These are phyloP conservation scores for Agrocybe pediades DNA, from an alignment of 768 basidiomycete genomes.

Conservation along the genomic window DNA sequence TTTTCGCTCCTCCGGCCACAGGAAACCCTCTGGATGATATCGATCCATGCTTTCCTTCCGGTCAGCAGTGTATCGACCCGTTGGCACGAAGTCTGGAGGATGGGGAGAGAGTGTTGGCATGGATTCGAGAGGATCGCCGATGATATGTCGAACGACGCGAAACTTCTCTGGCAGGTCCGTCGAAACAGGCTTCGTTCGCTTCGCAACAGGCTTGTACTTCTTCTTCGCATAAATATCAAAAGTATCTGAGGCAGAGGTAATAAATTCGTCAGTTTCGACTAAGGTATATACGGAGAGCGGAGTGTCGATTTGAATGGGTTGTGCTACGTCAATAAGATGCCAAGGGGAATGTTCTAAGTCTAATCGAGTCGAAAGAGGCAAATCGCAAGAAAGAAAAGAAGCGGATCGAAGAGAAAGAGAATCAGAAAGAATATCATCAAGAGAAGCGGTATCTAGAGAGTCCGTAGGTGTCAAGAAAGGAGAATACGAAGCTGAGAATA, in stretches of 20 bases:
- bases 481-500: background rate
- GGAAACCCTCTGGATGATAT: conserved; percentile 22
- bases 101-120: conserved; percentile 6
- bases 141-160: conserved; percentile 5
- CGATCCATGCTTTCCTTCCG: conserved; percentile 1
- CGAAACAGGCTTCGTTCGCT: conserved; percentile 1
- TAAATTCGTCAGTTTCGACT: no score
- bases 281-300: no score
- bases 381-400: no score
- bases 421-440: no score
- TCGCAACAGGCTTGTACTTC: conserved; percentile 13
- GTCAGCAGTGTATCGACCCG: conserved; percentile 21
- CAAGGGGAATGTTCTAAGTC: no score
- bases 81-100: conserved; percentile 12
- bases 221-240: background rate
- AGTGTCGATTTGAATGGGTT: no score
- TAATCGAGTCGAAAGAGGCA: no score
- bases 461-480: background rate
- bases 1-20: conserved; percentile 29
- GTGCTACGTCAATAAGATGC: no score
- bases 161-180: conserved; percentile 6
- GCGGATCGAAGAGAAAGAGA: no score
- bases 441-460: no score
- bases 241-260: no score
- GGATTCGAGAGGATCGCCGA: conserved; percentile 5